Percentiles rank a stretch among this genome's conserved stretches.
Evolutionary conservation across 176 grass and related monocot genomes (phyloP).

Genomic region (Raddia distichophylla): DNA sequence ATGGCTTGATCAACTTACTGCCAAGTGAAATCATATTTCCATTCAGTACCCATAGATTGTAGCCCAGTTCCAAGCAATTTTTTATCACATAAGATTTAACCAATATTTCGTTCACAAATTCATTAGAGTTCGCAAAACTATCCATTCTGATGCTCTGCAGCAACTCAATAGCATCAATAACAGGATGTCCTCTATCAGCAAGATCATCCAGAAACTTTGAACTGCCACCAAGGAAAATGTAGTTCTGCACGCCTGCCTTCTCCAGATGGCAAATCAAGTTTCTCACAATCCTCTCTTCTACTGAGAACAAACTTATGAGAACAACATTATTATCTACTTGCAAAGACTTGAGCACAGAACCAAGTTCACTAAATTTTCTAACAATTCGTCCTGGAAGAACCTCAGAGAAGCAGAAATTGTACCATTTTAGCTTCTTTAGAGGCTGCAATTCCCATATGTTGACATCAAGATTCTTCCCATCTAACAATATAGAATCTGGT

Average conservation of each 20-base stretch:
- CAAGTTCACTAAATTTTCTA: slow-evolving; percentile 63
- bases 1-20: slow-evolving; percentile 49
- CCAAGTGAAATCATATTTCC: slow-evolving; percentile 76
- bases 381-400: slow-evolving; percentile 63
- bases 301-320: slow-evolving; percentile 68
- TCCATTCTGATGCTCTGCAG: slow-evolving; percentile 37
- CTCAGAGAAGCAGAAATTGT: slow-evolving; percentile 86
- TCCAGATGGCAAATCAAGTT: slow-evolving; percentile 92
- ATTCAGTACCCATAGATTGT: slow-evolving; percentile 77
- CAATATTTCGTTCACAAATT: slow-evolving; percentile 55
- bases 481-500: slow-evolving; percentile 88
- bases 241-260: slow-evolving; percentile 68
- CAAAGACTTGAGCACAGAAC: slow-evolving; percentile 59
- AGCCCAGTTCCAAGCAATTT: slow-evolving; percentile 72
- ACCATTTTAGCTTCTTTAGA: slow-evolving; percentile 68
- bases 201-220: slow-evolving; percentile 75
- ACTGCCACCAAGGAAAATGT: slow-evolving; percentile 64
- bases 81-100: slow-evolving; percentile 71
- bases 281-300: slow-evolving; percentile 54
- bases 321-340: slow-evolving; percentile 57
- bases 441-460: slow-evolving; percentile 65
- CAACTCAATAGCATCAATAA: slow-evolving; percentile 63
- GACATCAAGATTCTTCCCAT: slow-evolving; percentile 69
- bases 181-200: slow-evolving; percentile 84
- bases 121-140: slow-evolving; percentile 38